Percentiles rank a stretch among this genome's conserved stretches.
Conservation (phyloP, 1,139 yeast species). For the Yamadazyma buinensis region DNA sequence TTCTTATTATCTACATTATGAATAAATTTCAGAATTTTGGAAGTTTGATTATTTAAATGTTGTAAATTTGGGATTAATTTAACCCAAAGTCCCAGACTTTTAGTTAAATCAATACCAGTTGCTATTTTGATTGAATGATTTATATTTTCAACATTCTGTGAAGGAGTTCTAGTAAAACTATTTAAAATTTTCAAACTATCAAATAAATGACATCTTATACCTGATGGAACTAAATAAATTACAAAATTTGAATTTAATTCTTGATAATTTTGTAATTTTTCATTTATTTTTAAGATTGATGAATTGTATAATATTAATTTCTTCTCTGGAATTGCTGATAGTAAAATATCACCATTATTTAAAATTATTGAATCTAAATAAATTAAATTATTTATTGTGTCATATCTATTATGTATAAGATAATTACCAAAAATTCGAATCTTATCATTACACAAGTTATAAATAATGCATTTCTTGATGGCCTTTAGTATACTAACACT, state of each 20-base stretch:
- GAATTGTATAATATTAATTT: constrained; percentile 33
- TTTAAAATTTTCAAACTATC: constrained; percentile 40
- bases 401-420: constrained; percentile 24
- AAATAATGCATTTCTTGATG: constrained; percentile 50
- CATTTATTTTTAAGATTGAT: constrained; percentile 16
- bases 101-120: constrained; percentile 43
- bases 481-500: constrained; percentile 60
- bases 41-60: constrained; percentile 66
- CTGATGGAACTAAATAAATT: constrained; percentile 70
- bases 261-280: constrained; percentile 1
- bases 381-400: constrained; percentile 23
- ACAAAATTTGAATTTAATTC: constrained; percentile 32
- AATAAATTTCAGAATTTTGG: constrained; percentile 53
- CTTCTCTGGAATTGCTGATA: constrained; percentile 22
- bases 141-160: constrained; percentile 48
- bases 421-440: constrained; percentile 56
- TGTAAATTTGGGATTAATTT: constrained; percentile 63
- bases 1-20: constrained; percentile 53
- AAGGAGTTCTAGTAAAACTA: constrained; percentile 45
- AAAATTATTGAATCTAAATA: constrained; percentile 56
- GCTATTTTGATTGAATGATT: constrained; percentile 47
- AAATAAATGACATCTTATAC: constrained; percentile 61
- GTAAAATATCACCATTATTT: constrained; percentile 49
- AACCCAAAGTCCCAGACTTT: constrained; percentile 44
- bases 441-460: constrained; percentile 39